A percentile compares a stretch with the other conserved stretches of the same genome.
phyloP scores from a whole-genome alignment of 164 flowering plant species.

The Stephania japonica region DNA sequence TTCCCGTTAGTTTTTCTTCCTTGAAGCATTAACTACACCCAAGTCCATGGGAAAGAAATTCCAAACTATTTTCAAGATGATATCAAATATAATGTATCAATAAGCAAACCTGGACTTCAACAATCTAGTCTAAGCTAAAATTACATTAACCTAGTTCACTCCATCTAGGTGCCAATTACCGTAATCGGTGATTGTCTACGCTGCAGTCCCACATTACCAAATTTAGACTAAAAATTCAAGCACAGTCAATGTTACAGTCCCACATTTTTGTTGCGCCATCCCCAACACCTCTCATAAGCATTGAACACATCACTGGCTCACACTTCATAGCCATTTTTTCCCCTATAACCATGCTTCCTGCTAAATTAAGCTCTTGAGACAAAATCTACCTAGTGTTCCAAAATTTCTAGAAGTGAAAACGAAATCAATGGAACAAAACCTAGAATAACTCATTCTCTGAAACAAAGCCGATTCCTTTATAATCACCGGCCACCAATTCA shows the following conservation, averaged over 20 bases:
- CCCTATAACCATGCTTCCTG: background rate
- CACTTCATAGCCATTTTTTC: background rate
- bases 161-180: background rate
- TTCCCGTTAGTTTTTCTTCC: too few relatives aligned
- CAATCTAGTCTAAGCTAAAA: too few relatives aligned
- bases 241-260: background rate
- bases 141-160: background rate
- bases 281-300: background rate
- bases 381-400: background rate
- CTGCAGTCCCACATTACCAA: background rate
- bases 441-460: background rate
- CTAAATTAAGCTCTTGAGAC: background rate
- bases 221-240: too few relatives aligned
- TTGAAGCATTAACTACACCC: too few relatives aligned
- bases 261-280: background rate
- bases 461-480: background rate
- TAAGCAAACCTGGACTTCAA: too few relatives aligned
- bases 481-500: background rate
- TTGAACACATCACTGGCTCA: background rate
- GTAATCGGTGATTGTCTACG: background rate
- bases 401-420: background rate
- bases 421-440: background rate
- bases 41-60: background rate
- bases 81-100: background rate
- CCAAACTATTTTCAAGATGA: background rate